phyloP scores from a whole-genome alignment of 1,139 yeast species.

The Suhomyces guaymorum region DNA sequence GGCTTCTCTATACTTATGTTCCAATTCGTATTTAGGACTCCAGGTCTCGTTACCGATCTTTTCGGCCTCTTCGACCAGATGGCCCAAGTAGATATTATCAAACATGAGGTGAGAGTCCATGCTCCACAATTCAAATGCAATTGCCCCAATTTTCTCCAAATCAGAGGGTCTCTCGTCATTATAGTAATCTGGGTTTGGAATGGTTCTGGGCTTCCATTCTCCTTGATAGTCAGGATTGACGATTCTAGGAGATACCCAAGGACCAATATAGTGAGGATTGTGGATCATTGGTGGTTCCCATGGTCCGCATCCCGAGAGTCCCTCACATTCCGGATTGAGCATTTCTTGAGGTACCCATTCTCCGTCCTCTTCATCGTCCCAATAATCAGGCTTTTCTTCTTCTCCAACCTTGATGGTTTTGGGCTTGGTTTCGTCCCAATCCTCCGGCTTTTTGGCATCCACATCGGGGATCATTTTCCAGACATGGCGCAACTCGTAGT shows the following conservation, averaged over 20 bases:
- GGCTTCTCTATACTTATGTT: slow-evolving; percentile 40
- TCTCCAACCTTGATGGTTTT: slow-evolving; percentile 64
- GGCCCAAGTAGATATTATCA: slow-evolving; percentile 85
- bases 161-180: slow-evolving; percentile 61
- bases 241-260: slow-evolving; percentile 70
- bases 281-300: slow-evolving; percentile 59
- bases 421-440: slow-evolving; percentile 72
- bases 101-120: slow-evolving; percentile 74
- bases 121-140: slow-evolving; percentile 91
- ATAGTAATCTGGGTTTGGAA: slow-evolving; percentile 69
- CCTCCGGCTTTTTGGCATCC: slow-evolving; percentile 63
- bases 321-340: slow-evolving; percentile 68
- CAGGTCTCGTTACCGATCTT: slow-evolving; percentile 75
- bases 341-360: slow-evolving; percentile 73
- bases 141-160: slow-evolving; percentile 64
- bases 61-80: slow-evolving; percentile 81
- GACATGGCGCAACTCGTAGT: slow-evolving; percentile 71
- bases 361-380: slow-evolving; percentile 91
- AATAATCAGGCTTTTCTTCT: slow-evolving; percentile 64
- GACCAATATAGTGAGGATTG: slow-evolving; percentile 74
- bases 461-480: slow-evolving; percentile 66
- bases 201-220: slow-evolving; percentile 67
- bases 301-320: slow-evolving; percentile 70
- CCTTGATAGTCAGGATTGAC: slow-evolving; percentile 80
- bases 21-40: slow-evolving; percentile 59